Evolutionary conservation across 371 early-diverging fungal species (phyloP), one percentile per base, ranked within the genome.

Genomic region (Apophysomyces trapeziformis): DNA sequence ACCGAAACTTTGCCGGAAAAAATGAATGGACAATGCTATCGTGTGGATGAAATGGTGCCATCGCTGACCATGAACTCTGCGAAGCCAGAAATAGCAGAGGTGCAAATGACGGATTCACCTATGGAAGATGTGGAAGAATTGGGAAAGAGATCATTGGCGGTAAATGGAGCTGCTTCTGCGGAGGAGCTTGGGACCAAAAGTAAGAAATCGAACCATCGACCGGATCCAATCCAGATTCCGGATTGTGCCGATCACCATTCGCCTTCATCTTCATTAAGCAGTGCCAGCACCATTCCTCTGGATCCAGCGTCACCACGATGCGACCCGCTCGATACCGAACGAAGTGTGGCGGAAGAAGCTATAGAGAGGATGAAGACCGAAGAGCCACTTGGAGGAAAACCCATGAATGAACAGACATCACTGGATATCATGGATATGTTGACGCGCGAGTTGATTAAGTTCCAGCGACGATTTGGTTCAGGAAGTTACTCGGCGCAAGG

Each of bases 401-500:
- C 54, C 21, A 16, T 50, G 21, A n/a, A 50, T 50, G 63, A 63
- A 46, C 58, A 58, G 41, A 74, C 81, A 0, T 76, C 83, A 0
- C 61, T 80, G 45, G 85, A 82, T 60, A 69, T 81, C 41, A 84
- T 84, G 75, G 74, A 79, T 62, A 65, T 70, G 35, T 59, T 84
- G 13, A 72, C 81, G 7, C 66, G 69, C 38, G 71, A 81, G 54
- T 47, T 84, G 47, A 71, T 84, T 32, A 68, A 61, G 7, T 84
- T 84, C 43, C 79, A 84, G 67, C 72, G 73, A 38, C 68, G 63
- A 61, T 80, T 82, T 72, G 80, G 80, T 44, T 66, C 73, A 45
- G 70, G 77, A 57, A 68, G 63, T 50, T 50, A 50, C 11, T 50
- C 54, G 4, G 9, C 9, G 18, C 47, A 47, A 11, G 47, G 47